Evolutionary conservation across 139 green algal species (phyloP), one percentile per base, ranked within the genome.

Genomic region (Closterium sp.): DNA sequence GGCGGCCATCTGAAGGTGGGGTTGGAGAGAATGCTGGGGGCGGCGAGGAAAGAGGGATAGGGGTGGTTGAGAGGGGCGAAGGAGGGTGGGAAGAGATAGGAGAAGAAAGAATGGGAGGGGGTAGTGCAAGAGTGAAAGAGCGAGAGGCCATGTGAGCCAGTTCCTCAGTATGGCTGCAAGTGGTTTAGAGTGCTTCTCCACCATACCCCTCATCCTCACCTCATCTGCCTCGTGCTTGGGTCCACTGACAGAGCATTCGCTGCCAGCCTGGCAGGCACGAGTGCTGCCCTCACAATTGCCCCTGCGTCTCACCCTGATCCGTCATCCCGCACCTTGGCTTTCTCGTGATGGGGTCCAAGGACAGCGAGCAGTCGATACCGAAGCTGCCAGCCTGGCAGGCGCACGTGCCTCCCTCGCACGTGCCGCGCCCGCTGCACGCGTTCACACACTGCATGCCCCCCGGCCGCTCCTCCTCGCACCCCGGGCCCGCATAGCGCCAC

Each of bases 281-380:
- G 88, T 36, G 83, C 90, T 87, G 43, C 35, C n/a, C 8, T 89
- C 25, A 55, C 90, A 93, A 28, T 88, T 28, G 28, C 90, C 90
- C n/a, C n/a, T n/a, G n/a, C n/a, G n/a, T n/a, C n/a, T n/a, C n/a
- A n/a, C n/a, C n/a, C n/a, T n/a, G n/a, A n/a, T n/a, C n/a, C n/a
- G n/a, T n/a, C n/a, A n/a, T n/a, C n/a, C n/a, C n/a, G n/a, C n/a
- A n/a, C n/a, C n/a, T n/a, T n/a, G n/a, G n/a, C n/a, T 76, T 76
- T 28, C 55, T 19, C 0, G 55, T 76, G 38, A 16, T 81, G n/a
- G 86, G 86, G 28, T 33, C 84, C n/a, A 91, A 5, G 2, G 69
- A 91, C 31, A 91, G 88, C 3, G 88, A 89, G 90, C 90, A 93
- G 30, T 93, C 90, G 2, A 93, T 88, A 8, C 90, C 90, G 25